Conservation (phyloP, 1,284 basidiomycete genomes). For the Amylostereum areolatum region DNA sequence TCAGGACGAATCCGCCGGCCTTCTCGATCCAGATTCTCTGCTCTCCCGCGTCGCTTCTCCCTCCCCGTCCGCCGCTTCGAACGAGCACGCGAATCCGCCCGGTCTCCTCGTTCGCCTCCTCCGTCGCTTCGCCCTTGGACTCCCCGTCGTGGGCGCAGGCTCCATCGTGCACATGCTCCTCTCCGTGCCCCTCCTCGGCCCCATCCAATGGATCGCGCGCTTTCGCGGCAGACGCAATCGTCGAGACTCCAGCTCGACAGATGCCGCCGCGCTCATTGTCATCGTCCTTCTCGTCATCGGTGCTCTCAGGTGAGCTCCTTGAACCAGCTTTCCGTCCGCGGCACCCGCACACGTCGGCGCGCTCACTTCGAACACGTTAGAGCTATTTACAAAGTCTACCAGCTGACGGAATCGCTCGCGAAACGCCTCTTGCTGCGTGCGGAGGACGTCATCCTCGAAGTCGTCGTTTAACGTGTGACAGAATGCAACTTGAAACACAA, state of each 20-base stretch:
- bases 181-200: conserved; percentile 52
- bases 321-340: conserved; percentile 1
- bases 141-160: conserved; percentile 72
- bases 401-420: conserved; percentile 51
- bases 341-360: neutral
- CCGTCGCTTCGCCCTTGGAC: conserved; percentile 63
- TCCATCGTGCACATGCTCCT: conserved; percentile 67
- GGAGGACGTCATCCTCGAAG: conserved; percentile 76
- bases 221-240: conserved; percentile 51
- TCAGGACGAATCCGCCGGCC: conserved; percentile 38
- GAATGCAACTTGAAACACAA: no score
- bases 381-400: conserved; percentile 65
- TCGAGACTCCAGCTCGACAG: conserved; percentile 39
- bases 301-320: conserved; percentile 45
- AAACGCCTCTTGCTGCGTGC: conserved; percentile 61
- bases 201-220: conserved; percentile 61
- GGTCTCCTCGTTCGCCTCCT: conserved; percentile 50
- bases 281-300: conserved; percentile 59
- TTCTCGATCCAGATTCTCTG: conserved; percentile 11
- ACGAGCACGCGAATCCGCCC: conserved; percentile 19
- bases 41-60: neutral
- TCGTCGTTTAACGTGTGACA: conserved; percentile 18
- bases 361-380: conserved; percentile 27
- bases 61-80: neutral
- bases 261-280: conserved; percentile 60